Percentiles rank a stretch among this genome's conserved stretches.
phyloP scores from a whole-genome alignment of 768 basidiomycete species.

The Russula dissimulans region DNA sequence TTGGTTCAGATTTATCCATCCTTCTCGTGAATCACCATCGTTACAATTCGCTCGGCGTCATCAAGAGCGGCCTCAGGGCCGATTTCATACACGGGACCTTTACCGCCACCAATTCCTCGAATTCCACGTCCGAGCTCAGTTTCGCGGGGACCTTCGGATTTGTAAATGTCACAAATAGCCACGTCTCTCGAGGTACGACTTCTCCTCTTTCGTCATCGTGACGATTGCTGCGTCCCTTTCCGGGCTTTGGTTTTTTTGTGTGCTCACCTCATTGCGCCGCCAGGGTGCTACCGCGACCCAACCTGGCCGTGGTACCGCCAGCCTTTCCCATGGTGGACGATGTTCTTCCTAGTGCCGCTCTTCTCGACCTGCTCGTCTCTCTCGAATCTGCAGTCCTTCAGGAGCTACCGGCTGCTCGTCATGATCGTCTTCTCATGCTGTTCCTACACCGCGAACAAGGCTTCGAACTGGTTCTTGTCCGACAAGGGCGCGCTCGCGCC shows the following conservation, averaged over 20 bases:
- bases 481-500: constrained; percentile 67
- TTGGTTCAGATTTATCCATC: constrained; percentile 69
- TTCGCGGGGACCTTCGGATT: constrained; percentile 26
- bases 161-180: constrained; percentile 24
- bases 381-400: constrained; percentile 63
- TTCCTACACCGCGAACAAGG: constrained; percentile 62
- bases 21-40: constrained; percentile 59
- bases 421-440: constrained; percentile 75
- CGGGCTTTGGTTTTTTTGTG: neutral
- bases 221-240: neutral
- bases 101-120: constrained; percentile 28
- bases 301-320: constrained; percentile 71
- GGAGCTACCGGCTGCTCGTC: constrained; percentile 61
- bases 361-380: constrained; percentile 69
- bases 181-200: constrained; percentile 25
- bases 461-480: constrained; percentile 49
- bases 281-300: constrained; percentile 70
- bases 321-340: constrained; percentile 73
- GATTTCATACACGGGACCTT: constrained; percentile 45
- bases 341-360: constrained; percentile 66
- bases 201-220: neutral
- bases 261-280: neutral
- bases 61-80: constrained; percentile 23
- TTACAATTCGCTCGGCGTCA: constrained; percentile 28
- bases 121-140: constrained; percentile 19